Evolutionary conservation across 805 yeast genomes (phyloP), one percentile per base, ranked within the genome.

Genomic region (Candida boidinii): DNA sequence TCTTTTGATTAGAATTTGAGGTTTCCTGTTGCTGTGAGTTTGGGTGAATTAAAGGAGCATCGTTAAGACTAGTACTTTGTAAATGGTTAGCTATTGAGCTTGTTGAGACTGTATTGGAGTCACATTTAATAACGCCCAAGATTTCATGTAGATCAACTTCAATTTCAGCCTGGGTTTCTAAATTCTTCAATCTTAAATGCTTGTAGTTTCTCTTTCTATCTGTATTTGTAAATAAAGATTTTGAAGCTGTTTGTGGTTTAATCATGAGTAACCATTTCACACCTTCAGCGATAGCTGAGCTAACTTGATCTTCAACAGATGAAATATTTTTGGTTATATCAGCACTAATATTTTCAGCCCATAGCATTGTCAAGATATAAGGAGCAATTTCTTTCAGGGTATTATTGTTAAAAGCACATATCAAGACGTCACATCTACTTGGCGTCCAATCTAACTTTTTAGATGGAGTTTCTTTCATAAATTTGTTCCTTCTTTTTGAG

Each of bases 291-390:
- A 68, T 68, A 0, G 95, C 94, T 23, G 69, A 66, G 13, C 70
- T 66, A 7, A 73, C 48, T 23, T 79, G 67, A 34, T 82, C 94
- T 42, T 90, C 96, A 4, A 64, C 51, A 0, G 73, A 56, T 10
- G 54, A 33, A 27, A 68, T 61, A 31, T 56, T 58, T 17, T 62
- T 57, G n/a, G 69, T 46, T 22, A 77, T 46, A 54, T 92, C 99
- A 4, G 94, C 83, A 34, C 80, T 69, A 26, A 92, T 77, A n/a
- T 74, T 78, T n/a, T 62, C 57, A 7, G 68, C 62, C 97, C 99
- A 88, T 18, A 92, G 51, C 24, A 61, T 59, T 26, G 67, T 71
- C 34, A 86, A 47, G 7, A 85, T 58, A 28, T 74, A 80, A 21
- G 77, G 70, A 1, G 88, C 90, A 30, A 71, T 60, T 1, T 77